These are phyloP conservation scores for Mucor sp. DNA, from an alignment of 371 early-diverging fungal genomes.

Conservation along the genomic window DNA sequence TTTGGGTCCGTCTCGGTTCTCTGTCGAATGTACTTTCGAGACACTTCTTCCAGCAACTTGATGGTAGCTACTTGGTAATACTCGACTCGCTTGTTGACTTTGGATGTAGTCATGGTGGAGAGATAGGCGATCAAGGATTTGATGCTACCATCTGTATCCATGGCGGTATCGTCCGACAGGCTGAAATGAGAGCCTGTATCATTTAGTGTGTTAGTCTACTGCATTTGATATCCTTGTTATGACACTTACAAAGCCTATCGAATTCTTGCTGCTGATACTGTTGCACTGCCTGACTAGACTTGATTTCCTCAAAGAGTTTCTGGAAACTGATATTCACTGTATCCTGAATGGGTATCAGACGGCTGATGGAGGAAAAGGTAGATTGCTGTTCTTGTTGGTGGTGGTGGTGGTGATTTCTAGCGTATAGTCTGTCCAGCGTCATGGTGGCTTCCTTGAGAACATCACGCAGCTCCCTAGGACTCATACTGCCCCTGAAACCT, in stretches of 20 bases:
- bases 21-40: conserved; percentile 28
- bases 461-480: conserved; percentile 20
- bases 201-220: too few relatives aligned
- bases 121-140: conserved; percentile 38
- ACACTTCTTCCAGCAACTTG: conserved; percentile 31
- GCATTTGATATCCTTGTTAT: neutral
- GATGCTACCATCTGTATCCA: conserved; percentile 15
- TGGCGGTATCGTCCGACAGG: conserved; percentile 10
- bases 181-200: conserved; percentile 37
- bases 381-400: neutral
- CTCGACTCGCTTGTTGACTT: conserved; percentile 17
- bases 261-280: conserved; percentile 34
- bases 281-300: conserved; percentile 22
- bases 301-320: conserved; percentile 24
- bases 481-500: conserved; percentile 26
- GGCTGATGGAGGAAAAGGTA: neutral
- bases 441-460: conserved; percentile 23
- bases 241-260: conserved; percentile 29
- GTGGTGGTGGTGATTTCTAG: neutral
- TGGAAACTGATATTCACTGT: conserved; percentile 36
- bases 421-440: conserved; percentile 1
- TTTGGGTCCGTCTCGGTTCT: conserved; percentile 11
- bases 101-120: conserved; percentile 30
- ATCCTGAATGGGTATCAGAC: conserved; percentile 12
- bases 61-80: conserved; percentile 38